phyloP scores from a whole-genome alignment of 2,329 filamentous ascomycete species.

The Didymella sp. region DNA sequence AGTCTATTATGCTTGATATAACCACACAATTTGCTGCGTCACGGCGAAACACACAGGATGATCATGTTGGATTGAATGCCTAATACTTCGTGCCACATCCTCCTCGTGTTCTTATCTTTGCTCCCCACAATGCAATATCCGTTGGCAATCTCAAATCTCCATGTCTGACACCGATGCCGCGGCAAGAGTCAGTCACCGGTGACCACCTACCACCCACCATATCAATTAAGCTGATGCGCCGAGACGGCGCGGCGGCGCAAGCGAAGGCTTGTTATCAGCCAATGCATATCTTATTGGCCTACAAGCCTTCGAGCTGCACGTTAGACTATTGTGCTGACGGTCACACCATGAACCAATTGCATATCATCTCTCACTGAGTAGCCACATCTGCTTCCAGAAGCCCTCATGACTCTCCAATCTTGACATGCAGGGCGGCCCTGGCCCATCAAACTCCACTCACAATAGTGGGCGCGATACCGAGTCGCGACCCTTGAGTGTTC shows the following conservation, averaged over 20 bases:
- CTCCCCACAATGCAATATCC: slow-evolving; percentile 9
- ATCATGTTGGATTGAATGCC: not conserved
- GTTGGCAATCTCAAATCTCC: slow-evolving; percentile 1
- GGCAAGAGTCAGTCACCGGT: slow-evolving; percentile 4
- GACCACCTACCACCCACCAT: not conserved
- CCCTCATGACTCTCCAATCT: not conserved
- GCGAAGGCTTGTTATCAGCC: slow-evolving; percentile 15
- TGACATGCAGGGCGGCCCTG: slow-evolving; percentile 9
- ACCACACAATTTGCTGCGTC: not conserved
- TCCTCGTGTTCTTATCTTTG: slow-evolving; percentile 19
- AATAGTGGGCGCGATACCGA: not conserved
- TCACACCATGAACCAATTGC: not conserved
- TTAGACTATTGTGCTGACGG: not conserved
- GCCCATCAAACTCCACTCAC: not conserved
- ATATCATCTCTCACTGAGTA: not conserved
- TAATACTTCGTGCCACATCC: not conserved
- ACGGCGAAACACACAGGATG: not conserved
- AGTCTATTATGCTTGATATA: not conserved
- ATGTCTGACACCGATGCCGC: slow-evolving; percentile 1
- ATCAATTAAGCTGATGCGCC: slow-evolving; percentile 10
- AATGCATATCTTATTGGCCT: not conserved
- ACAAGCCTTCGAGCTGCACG: not conserved
- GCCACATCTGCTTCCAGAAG: slow-evolving; percentile 8
- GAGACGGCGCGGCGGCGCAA: slow-evolving; percentile 15
- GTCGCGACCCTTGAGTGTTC: slow-evolving; percentile 1